Evolutionary conservation across 768 basidiomycete species (phyloP), one percentile per base, ranked within the genome.

Genomic region (Chalciporus sphaerocephalus): DNA sequence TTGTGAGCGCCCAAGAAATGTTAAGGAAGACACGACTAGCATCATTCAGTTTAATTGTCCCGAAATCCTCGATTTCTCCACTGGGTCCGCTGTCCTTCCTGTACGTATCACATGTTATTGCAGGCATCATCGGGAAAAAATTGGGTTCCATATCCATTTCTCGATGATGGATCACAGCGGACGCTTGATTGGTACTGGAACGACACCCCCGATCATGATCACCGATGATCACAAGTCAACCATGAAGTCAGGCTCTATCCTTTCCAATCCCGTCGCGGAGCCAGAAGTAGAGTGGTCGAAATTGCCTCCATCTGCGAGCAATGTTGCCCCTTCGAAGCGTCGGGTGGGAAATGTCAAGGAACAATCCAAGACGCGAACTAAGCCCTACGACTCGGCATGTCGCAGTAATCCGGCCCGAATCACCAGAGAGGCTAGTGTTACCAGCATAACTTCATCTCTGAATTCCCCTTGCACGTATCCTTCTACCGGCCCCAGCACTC

Each of bases 201-300:
- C 74, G 43, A 89, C 92, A 2, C 80, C 83, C 23, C 92, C 95
- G 4, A 93, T 99, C 55, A 94, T 98, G 85, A 98, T 98, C 54
- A 99, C 95, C 2, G 96, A 99, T 70, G 96, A 99, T 66, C 96
- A 99, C 71, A 99, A 99, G 70, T 92, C 90, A 22, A 79, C 71
- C 4, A 55, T 64, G 38, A 65, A 69, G 52, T 47, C 57, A 11
- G 56, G 53, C 40, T 21, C 34, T 15, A 21, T 60, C 50, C 50
- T 64, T 57, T 45, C 50, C 55, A 23, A 74, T 70, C 40, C 62
- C n/a, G 61, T 70, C 27, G 51, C 67, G 38, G 62, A 65, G 30
- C 54, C 68, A 20, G 75, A 77, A 42, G 58, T 70, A 30, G 79
- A 80, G 22, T 84, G 81, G 83, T 61, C 74, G 12, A 70, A 69